Evolutionary conservation across 345 rosid genomes (phyloP), one percentile per base, ranked within the genome.

Genomic region (Salix brachista): DNA sequence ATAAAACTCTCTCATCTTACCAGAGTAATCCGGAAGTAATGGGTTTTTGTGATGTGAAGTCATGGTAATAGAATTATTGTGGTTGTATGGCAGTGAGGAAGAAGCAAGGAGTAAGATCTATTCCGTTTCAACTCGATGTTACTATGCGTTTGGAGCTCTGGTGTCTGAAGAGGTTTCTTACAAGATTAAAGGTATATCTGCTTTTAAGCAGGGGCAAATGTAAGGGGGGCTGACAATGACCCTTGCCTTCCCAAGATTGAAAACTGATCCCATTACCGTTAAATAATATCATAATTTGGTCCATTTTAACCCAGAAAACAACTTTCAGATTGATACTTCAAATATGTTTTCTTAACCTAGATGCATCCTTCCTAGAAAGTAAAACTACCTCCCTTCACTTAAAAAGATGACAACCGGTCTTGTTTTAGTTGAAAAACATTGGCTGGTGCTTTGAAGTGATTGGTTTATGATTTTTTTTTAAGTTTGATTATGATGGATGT

Each of bases 141-240:
- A 96, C 83, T 91, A 0, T 84, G 99, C 97, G 58, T 96, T 96
- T 80, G 98, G 98, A 67, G 94, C 94, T 16, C 88, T 92, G n/a
- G 92, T 91, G 6, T 71, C 84, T 5, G 97, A 92, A 83, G 96
- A 93, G 39, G 87, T 82, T 37, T 91, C 97, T 16, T 77, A 69
- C 79, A 89, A 93, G 86, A 50, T 96, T 19, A 96, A 96, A 88
- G 97, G 99, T 93, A 71, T 5, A 8, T 52, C 14, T 78, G 46
- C 28, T 58, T 58, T 58, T 11, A 58, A 58, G 62, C 26, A n/a
- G 16, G 25, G 62, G 62, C 0, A 14, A 46, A 13, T 46, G 14
- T 1, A 10, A 58, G 10, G 28, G 62, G 62, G 62, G 28, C 28
- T 3, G 62, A 26, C 14, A 12, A 9, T 58, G 6, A 12, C 28